phyloP scores from a whole-genome alignment of 140 eudicot genomes.

The Oenanthe javanica region DNA sequence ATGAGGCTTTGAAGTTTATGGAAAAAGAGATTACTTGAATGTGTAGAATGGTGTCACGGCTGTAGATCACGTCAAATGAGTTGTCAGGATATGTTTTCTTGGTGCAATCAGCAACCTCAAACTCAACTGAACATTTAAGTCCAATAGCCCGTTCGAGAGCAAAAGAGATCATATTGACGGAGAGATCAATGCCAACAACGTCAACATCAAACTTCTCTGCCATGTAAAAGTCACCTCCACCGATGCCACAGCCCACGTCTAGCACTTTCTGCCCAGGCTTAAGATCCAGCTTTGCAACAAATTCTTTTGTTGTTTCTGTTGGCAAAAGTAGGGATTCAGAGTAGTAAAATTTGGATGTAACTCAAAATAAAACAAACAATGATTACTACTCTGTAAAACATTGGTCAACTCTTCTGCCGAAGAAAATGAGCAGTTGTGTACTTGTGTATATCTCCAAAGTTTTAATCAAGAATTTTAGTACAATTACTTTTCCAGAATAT shows the following conservation, averaged over 20 bases:
- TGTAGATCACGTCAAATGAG: conserved; percentile 86
- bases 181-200: conserved; percentile 93
- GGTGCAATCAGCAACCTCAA: conserved; percentile 97
- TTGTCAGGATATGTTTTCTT: conserved; percentile 68
- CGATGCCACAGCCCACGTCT: conserved; percentile 98
- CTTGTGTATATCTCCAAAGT: background rate
- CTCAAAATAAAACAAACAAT: background rate
- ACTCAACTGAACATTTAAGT: conserved; percentile 75
- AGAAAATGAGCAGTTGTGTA: background rate
- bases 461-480: background rate
- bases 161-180: conserved; percentile 86
- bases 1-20: background rate
- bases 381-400: background rate
- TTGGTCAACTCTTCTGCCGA: background rate
- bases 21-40: conserved; percentile 57
- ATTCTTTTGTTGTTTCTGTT: conserved; percentile 87
- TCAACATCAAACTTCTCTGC: conserved; percentile 79
- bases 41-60: conserved; percentile 95
- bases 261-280: conserved; percentile 87
- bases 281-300: conserved; percentile 71
- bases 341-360: background rate
- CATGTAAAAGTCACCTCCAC: conserved; percentile 97
- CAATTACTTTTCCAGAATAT: background rate
- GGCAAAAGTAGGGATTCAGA: conserved; percentile 8
- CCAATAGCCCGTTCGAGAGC: conserved; percentile 94